Base-by-base conservation (phyloP, 306 rosid species). In the Luffa acutangula region DNA sequence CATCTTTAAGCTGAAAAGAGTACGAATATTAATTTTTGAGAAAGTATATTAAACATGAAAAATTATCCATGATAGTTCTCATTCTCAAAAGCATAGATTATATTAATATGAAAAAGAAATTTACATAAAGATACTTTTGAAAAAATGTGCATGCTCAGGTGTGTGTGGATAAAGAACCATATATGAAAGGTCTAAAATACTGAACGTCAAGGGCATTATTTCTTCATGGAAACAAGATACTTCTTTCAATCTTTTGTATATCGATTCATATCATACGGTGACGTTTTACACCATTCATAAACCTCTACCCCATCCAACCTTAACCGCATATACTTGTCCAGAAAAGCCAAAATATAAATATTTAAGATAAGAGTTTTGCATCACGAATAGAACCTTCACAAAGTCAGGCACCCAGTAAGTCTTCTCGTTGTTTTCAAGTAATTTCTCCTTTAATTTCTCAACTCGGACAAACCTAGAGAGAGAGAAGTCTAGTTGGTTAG, bases 381-480 rank as follows among this genome's bases (percentile, higher is more conserved):
- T 21, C 20, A 41, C 4, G 9, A 20, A 69, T 12, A 45, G 18
- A 78, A 95, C 98, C 97, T 95, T 95, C 69, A 95, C 99, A 87
- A 95, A 95, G 83, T 95, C 97, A 76, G 97, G 99, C 72, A 95
- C 99, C 99, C 99, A 93, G 75, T 87, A 90, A 11, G 98, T 93
- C 85, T 91, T 87, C 87, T 82, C 86, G 83, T 95, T 95, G 88
- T 91, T 95, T 84, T 90, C 97, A 83, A 95, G 83, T 86, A 95
- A 86, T 80, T 91, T 74, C 66, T 93, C 97, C 85, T 91, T 95
- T 80, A 95, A 79, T 66, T 66, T 80, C 81, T 95, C 99, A 81
- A 95, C 99, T 75, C 86, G 91, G 82, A 95, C 89, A 85, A 95
- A 95, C 99, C 98, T 95, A 82, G 54, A 79, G 74, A 54, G 62